Evolutionary conservation across 208 protist species (phyloP), one percentile per base, ranked within the genome.

Genomic region (Porcisia deanei): DNA sequence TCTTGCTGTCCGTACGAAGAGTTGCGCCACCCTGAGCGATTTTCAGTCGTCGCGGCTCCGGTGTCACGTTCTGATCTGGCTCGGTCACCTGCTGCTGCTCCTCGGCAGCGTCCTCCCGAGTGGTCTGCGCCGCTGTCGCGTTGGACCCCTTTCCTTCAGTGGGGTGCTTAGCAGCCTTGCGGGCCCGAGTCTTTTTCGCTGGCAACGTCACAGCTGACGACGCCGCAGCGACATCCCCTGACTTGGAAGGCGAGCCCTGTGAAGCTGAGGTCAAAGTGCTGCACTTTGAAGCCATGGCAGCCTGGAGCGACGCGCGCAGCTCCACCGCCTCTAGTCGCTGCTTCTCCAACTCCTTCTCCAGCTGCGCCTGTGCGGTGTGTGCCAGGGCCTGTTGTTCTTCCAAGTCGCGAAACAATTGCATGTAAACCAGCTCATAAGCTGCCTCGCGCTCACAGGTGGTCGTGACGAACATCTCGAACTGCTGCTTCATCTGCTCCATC

Each of bases 391-490:
- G 58, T n/a, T 84, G 73, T 77, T 86, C 85, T 71, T 81, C 83
- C 60, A 91, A 43, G 68, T 96, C 88, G 18, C 74, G 83, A 59
- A 82, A 77, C 2, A 88, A 52, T n/a, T 74, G 64, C 22, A 65
- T 47, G 77, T 92, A 88, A 7, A 94, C 86, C 45, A 85, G 65
- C 75, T 87, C 85, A 72, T 91, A 96, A 9, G 70, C 88, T 45
- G 84, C 87, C 78, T 96, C 89, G 10, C 91, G 85, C 85, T 96
- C 89, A 67, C 82, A 86, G 14, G 83, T 79, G 57, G 83, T 79
- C 22, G 78, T 85, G 30, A 92, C 88, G 73, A 96, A 96, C 6
- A 81, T 72, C 73, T 93, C 87, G 71, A 95, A 93, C 54, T 88
- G 78, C 18, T 80, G 68, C 57, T 83, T 91, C 16, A 93, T 70